Conservation (phyloP, 805 yeast species). For the Lachancea quebecensis region DNA sequence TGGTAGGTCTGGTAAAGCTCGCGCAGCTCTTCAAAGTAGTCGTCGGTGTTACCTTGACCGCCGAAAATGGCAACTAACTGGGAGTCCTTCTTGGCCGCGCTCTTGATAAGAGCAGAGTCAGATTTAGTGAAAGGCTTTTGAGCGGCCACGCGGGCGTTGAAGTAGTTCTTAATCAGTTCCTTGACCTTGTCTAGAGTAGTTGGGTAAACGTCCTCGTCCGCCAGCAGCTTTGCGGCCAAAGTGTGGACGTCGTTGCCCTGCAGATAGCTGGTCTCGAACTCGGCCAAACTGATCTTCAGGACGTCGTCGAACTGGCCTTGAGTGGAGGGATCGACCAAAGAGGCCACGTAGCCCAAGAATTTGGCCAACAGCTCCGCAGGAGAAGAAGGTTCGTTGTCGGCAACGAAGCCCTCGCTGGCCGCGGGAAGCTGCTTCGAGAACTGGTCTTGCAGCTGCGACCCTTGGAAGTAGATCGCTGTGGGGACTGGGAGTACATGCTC, state of each 20-base stretch:
- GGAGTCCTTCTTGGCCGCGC: slow-evolving; percentile 51
- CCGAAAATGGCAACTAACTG: slow-evolving; percentile 83
- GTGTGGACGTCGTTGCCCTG: slow-evolving; percentile 79
- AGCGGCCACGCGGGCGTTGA: slow-evolving; percentile 47
- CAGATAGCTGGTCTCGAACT: slow-evolving; percentile 77
- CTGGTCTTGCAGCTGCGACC: slow-evolving; percentile 82
- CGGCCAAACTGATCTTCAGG: slow-evolving; percentile 61
- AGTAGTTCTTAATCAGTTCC: slow-evolving; percentile 71
- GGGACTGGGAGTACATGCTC: slow-evolving; percentile 89
- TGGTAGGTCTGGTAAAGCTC: slow-evolving; percentile 73
- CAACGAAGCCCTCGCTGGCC: slow-evolving; percentile 77
- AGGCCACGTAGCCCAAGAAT: slow-evolving; percentile 69
- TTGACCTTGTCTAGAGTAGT: slow-evolving; percentile 69
- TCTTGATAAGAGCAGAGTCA: slow-evolving; percentile 57
- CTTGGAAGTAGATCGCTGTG: slow-evolving; percentile 66
- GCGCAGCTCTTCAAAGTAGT: slow-evolving; percentile 92
- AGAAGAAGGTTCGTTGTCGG: slow-evolving; percentile 81
- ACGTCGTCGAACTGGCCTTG: slow-evolving; percentile 58
- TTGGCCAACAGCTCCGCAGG: slow-evolving; percentile 78
- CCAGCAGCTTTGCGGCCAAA: slow-evolving; percentile 64
- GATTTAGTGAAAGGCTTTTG: slow-evolving; percentile 44
- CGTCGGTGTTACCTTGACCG: slow-evolving; percentile 98
- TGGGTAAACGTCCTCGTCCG: slow-evolving; percentile 47
- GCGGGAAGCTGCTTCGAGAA: slow-evolving; percentile 71
- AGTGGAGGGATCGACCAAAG: slow-evolving; percentile 37